phyloP scores from a whole-genome alignment of 257 asterid genomes.

The Solanum paucissectum region DNA sequence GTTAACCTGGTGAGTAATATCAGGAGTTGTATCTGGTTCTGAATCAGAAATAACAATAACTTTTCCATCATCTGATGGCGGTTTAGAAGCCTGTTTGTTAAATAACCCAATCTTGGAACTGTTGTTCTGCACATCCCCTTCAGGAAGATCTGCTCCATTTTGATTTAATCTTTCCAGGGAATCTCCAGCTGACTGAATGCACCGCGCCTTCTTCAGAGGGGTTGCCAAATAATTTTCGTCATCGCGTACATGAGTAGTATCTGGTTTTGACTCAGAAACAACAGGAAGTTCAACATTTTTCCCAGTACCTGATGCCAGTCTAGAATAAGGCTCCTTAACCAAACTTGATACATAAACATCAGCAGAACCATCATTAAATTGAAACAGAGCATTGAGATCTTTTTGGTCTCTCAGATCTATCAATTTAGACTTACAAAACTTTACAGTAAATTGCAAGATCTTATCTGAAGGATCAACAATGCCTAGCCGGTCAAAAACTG shows the following conservation, averaged over 20 bases:
- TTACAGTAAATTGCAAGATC: not conserved
- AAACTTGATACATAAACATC: not conserved
- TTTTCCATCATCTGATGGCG: slow-evolving; percentile 5
- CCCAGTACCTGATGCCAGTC: slow-evolving; percentile 4
- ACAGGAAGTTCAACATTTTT: slow-evolving; percentile 16
- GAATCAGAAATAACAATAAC: slow-evolving; percentile 40
- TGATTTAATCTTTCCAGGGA: slow-evolving; percentile 11
- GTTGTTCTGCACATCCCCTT: slow-evolving; percentile 8
- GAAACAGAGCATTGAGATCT: not conserved
- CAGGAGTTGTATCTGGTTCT: slow-evolving; percentile 24
- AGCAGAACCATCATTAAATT: not conserved
- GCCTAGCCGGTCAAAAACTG: not conserved
- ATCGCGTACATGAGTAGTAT: slow-evolving; percentile 22
- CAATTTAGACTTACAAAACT: not conserved
- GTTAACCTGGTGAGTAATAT: not conserved
- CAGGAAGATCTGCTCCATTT: slow-evolving; percentile 11
- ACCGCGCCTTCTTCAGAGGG: slow-evolving; percentile 23
- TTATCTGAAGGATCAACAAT: not conserved
- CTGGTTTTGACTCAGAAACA: slow-evolving; percentile 26
- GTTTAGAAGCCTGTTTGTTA: slow-evolving; percentile 1
- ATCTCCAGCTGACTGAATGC: slow-evolving; percentile 17
- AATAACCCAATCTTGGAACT: slow-evolving; percentile 5
- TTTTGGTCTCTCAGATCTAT: not conserved
- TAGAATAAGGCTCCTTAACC: not conserved
- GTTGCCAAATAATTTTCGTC: slow-evolving; percentile 20